Percentiles rank a stretch among this genome's conserved stretches.
Conservation (phyloP, 78 protist genomes). For the Dictyostelium brefeldianum region DNA sequence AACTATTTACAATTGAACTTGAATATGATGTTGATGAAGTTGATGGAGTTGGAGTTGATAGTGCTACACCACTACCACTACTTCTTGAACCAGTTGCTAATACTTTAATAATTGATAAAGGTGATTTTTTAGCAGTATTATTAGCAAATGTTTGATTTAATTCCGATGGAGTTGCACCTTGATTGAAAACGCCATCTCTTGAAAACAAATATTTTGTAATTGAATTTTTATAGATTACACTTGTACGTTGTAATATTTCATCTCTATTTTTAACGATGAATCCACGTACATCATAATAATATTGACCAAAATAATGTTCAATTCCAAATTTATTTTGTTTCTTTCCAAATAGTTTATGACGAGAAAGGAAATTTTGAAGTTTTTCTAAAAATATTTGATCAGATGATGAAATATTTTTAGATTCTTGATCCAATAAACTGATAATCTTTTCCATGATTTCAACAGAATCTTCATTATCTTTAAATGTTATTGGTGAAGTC, state of each 20-base stretch:
- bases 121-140: slow-evolving; percentile 24
- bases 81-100: slow-evolving; percentile 55
- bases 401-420: slow-evolving; percentile 26
- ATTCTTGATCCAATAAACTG: slow-evolving; percentile 64
- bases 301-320: slow-evolving; percentile 55
- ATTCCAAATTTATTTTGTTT: slow-evolving; percentile 51
- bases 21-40: background rate
- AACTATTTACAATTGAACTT: background rate
- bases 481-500: slow-evolving; percentile 33
- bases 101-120: slow-evolving; percentile 50
- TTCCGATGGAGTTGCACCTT: background rate
- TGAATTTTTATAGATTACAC: background rate
- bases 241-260: slow-evolving; percentile 18
- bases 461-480: slow-evolving; percentile 64
- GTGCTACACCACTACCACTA: background rate
- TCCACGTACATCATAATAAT: slow-evolving; percentile 40
- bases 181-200: background rate
- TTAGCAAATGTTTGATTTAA: slow-evolving; percentile 5
- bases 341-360: slow-evolving; percentile 7
- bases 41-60: background rate
- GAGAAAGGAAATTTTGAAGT: slow-evolving; percentile 18
- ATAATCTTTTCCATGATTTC: slow-evolving; percentile 80
- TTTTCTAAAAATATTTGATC: slow-evolving; percentile 46
- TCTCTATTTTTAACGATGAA: slow-evolving; percentile 58
- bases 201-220: slow-evolving; percentile 33